A percentile compares a stretch with the other conserved stretches of the same genome.
Conservation (phyloP, 352 stramenopile species). For the Phytopythium delawarense region DNA sequence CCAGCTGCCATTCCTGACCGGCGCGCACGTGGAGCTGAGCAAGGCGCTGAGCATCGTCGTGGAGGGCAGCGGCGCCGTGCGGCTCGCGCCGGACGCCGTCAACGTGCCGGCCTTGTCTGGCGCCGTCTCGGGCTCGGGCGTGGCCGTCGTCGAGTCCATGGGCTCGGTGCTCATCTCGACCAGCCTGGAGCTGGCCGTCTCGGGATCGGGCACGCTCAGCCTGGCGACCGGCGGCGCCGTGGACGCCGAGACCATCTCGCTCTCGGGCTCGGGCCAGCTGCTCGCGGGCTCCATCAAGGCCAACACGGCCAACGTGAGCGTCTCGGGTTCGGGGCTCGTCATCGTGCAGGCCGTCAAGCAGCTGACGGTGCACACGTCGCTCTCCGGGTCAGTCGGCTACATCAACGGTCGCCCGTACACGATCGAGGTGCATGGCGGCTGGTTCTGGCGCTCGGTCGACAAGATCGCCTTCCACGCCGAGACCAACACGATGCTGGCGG, state of each 20-base stretch:
- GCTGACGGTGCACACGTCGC: constrained; percentile 41
- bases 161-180: constrained; percentile 16
- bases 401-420: constrained; percentile 28
- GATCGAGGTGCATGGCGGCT: constrained; percentile 49
- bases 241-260: constrained; percentile 39
- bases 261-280: constrained; percentile 45
- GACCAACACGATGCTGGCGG: constrained; percentile 34
- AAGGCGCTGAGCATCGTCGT: constrained; percentile 34
- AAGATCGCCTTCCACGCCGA: constrained; percentile 34
- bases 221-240: constrained; percentile 33
- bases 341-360: constrained; percentile 45
- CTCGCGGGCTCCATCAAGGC: constrained; percentile 44
- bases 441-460: constrained; percentile 40
- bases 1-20: constrained; percentile 20
- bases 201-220: constrained; percentile 38
- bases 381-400: constrained; percentile 51
- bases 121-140: constrained; percentile 25
- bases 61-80: constrained; percentile 32
- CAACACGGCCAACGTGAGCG: constrained; percentile 28
- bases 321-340: constrained; percentile 41
- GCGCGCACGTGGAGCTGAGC: constrained; percentile 18
- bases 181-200: constrained; percentile 23
- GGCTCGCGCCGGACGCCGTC: constrained; percentile 25
- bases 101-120: constrained; percentile 20
- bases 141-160: constrained; percentile 32